Base-by-base conservation (phyloP, 345 rosid genomes). In the Nasturtium officinale region DNA sequence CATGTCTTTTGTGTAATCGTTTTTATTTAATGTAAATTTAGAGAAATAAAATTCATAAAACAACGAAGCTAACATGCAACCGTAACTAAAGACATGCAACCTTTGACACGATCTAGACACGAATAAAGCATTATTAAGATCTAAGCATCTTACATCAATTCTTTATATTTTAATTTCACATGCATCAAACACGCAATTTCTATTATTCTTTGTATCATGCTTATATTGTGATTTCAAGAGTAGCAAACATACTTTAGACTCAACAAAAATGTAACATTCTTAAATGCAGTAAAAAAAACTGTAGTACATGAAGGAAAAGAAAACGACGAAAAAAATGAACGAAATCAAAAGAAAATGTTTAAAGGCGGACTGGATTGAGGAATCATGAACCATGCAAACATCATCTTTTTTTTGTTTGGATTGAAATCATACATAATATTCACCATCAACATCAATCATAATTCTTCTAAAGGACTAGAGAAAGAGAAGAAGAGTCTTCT, bases 401-500 rank as follows among this genome's bases (percentile, higher is more conserved):
- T 28, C 59, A 26, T 26, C 8, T 5, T 10, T 48, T 47, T 18
- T 10, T 5, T 6, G 0, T 15, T 0, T 16, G 16, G 6, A 23
- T n/a, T n/a, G 4, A 40, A 42, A 45, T 45, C 42, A 64, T 29
- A 38, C 18, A 38, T 52, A 23, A 47, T 37, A 8, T 17, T 17
- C 5, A 29, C 17, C 53, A 59, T 67, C 73, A 74, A 74, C 73
- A 67, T 74, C 78, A 59, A 74, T 50, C 35, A 59, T 45, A 74
- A 26, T 50, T 74, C 35, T 58, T 66, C 60, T 26, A 58, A 74
- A 74, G 48, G 72, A 66, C 26, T n/a, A 15, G 54, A 67, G 55
- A 75, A 75, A 75, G 67, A 67, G 72, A 57, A 46, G 47, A 74
- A 74, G 78, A 74, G 73, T 75, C 78, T 59, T 75, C 29, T 23